A percentile compares a stretch with the other conserved stretches of the same genome.
phyloP scores from a whole-genome alignment of 2,329 filamentous ascomycete species.

The Phialophora verrucosa region DNA sequence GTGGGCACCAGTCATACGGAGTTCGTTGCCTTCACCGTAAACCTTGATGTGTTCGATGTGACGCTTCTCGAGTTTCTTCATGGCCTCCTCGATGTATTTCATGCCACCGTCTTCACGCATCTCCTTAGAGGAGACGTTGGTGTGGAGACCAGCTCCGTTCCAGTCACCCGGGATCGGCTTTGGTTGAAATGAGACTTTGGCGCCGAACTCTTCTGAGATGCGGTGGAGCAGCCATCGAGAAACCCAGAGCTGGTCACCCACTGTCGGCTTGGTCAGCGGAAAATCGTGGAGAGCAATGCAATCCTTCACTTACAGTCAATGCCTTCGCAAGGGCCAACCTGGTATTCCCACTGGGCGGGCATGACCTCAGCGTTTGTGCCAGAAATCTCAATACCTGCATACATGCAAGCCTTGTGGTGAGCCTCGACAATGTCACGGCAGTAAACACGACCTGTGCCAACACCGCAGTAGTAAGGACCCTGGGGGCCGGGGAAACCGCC shows the following conservation, averaged over 20 bases:
- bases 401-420: slow-evolving; percentile 89
- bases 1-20: slow-evolving; percentile 88
- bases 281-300: slow-evolving; percentile 3
- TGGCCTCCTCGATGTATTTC: slow-evolving; percentile 86
- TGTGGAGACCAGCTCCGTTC: slow-evolving; percentile 95
- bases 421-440: slow-evolving; percentile 97
- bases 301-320: slow-evolving; percentile 69
- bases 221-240: slow-evolving; percentile 87
- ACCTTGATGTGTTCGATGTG: slow-evolving; percentile 87
- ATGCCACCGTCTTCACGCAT: slow-evolving; percentile 93
- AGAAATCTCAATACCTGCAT: slow-evolving; percentile 88
- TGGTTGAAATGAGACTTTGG: slow-evolving; percentile 91
- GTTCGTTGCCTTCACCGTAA: slow-evolving; percentile 94
- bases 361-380: slow-evolving; percentile 99
- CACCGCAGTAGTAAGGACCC: slow-evolving; percentile 97
- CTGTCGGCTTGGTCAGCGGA: slow-evolving; percentile 52
- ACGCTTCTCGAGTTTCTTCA: slow-evolving; percentile 80
- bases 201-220: slow-evolving; percentile 94
- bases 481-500: slow-evolving; percentile 90
- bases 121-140: slow-evolving; percentile 87
- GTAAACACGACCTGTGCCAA: slow-evolving; percentile 94
- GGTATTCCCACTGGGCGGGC: slow-evolving; percentile 98
- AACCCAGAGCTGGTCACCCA: slow-evolving; percentile 97
- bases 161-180: slow-evolving; percentile 96
- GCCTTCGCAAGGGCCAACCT: slow-evolving; percentile 86